phyloP scores from a whole-genome alignment of 2,329 filamentous ascomycete genomes.

The Tolypocladium endophyticum region DNA sequence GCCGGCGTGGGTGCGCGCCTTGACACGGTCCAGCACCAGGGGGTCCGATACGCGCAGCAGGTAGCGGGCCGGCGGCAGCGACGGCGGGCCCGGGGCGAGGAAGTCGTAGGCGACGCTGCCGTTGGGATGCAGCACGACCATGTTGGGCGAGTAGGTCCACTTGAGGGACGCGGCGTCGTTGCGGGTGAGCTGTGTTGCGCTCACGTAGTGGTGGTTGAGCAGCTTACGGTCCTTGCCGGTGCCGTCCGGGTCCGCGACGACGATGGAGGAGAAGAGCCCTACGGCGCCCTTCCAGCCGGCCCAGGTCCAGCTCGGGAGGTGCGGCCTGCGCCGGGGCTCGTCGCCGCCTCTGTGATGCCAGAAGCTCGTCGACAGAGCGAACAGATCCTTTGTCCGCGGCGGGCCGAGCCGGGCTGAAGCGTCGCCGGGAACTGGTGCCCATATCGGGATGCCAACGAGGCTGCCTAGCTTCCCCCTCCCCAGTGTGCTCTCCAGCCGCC shows the following conservation, averaged over 20 bases:
- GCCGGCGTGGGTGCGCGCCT: conserved; percentile 17
- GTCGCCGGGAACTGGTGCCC: conserved; percentile 11
- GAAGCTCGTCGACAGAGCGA: conserved; percentile 23
- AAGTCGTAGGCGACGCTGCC: conserved; percentile 22
- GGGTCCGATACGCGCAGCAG: conserved; percentile 21
- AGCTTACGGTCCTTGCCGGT: conserved; percentile 17
- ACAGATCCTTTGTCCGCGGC: conserved; percentile 19
- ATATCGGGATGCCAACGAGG: conserved; percentile 21
- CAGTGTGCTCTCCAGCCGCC: conserved; percentile 18
- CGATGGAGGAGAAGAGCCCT: conserved; percentile 21
- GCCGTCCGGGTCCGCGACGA: conserved; percentile 18
- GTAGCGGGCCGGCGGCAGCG: conserved; percentile 15
- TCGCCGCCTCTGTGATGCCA: conserved; percentile 21
- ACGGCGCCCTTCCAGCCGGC: conserved; percentile 24
- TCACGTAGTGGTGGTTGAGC: conserved; percentile 24
- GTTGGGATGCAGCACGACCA: conserved; percentile 16
- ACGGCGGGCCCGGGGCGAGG: conserved; percentile 7
- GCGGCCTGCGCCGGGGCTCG: conserved; percentile 14
- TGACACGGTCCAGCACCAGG: conserved; percentile 21
- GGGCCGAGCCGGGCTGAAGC: conserved; percentile 7
- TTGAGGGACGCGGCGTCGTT: conserved; percentile 17
- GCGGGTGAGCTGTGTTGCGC: conserved; percentile 21
- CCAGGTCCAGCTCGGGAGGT: conserved; percentile 26
- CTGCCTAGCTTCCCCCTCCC: conserved; percentile 18
- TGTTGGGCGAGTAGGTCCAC: conserved; percentile 23